phyloP scores from a whole-genome alignment of 2,329 filamentous ascomycete genomes.

The Phialophora tarda region DNA sequence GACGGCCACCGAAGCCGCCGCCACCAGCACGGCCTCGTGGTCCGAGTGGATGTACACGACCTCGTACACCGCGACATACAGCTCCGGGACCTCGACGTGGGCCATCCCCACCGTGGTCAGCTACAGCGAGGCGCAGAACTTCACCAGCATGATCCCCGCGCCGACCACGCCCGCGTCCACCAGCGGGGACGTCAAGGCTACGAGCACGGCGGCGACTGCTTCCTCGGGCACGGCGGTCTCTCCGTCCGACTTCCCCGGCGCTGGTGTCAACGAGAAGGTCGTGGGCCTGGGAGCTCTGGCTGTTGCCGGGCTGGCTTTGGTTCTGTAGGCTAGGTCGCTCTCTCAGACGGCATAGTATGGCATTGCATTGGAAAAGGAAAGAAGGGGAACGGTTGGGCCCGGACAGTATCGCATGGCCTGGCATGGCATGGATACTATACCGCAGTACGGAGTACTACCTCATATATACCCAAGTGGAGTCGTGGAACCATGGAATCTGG shows the following conservation, averaged over 20 bases:
- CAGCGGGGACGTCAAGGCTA: background rate
- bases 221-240: conserved; percentile 1
- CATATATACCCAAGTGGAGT: background rate
- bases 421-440: background rate
- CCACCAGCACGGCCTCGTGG: conserved; percentile 11
- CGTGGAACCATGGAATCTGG: background rate
- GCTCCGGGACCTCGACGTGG: conserved; percentile 30
- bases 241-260: conserved; percentile 25
- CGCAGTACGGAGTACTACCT: background rate
- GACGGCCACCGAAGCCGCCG: conserved; percentile 13
- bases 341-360: background rate
- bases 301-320: conserved; percentile 33
- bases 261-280: conserved; percentile 26
- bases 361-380: background rate
- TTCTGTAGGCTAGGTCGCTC: conserved; percentile 23
- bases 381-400: background rate
- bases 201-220: conserved; percentile 6
- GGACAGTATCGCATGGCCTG: background rate
- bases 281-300: conserved; percentile 32
- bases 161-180: conserved; percentile 2
- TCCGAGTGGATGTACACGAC: conserved; percentile 26
- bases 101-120: conserved; percentile 23
- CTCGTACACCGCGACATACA: conserved; percentile 31
- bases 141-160: conserved; percentile 33
- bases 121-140: conserved; percentile 26